A percentile compares a stretch with the other conserved stretches of the same genome.
These are phyloP conservation scores for Nematocida sp. DNA, from an alignment of 371 early-diverging fungal species.

Conservation along the genomic window DNA sequence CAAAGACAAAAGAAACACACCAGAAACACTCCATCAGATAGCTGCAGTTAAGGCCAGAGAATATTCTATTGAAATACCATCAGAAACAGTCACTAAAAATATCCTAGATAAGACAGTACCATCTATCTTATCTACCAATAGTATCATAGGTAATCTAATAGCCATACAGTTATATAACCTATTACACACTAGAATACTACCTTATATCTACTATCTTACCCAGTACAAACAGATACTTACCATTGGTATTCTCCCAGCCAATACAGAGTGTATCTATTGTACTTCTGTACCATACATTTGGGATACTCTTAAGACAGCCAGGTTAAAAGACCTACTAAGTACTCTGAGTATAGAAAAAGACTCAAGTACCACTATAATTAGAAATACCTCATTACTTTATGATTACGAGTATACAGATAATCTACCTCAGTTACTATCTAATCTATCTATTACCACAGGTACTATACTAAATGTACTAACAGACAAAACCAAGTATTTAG, in stretches of 20 bases:
- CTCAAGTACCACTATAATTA: neutral
- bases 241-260: no score
- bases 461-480: neutral
- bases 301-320: neutral
- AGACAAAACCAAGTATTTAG: neutral
- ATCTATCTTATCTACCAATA: conserved; percentile 61
- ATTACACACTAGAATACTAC: neutral
- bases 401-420: neutral
- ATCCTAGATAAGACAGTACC: conserved; percentile 61
- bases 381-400: neutral
- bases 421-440: neutral
- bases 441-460: neutral
- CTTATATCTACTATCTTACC: no score
- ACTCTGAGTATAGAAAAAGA: neutral
- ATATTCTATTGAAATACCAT: conserved; percentile 42
- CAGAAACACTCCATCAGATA: conserved; percentile 48
- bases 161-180: conserved; percentile 65
- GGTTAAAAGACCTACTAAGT: neutral
- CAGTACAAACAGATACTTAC: no score
- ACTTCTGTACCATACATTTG: neutral
- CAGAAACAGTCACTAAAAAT: conserved; percentile 36
- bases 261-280: neutral
- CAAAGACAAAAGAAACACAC: no score
- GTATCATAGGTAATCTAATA: conserved; percentile 60
- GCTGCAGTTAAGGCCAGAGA: conserved; percentile 44